Conservation (phyloP, 2,329 filamentous ascomycete species). For the Chaetomium globosum region DNA sequence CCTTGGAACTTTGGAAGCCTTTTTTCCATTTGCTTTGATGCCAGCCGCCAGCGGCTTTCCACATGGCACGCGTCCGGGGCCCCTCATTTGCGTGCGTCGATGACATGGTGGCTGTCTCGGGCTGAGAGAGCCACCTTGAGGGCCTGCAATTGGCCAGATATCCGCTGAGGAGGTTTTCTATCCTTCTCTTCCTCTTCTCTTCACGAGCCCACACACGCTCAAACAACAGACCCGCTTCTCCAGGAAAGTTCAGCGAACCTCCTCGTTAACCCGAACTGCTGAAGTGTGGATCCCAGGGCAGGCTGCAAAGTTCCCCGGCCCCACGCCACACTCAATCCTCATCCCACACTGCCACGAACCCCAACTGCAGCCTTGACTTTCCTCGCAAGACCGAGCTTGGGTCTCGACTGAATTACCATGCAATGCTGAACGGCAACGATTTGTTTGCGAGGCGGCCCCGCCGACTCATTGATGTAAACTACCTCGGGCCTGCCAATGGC, state of each 20-base stretch:
- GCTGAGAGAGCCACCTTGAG: neutral
- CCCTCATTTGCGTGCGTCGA: neutral
- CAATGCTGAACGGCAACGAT: neutral
- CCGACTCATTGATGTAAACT: neutral
- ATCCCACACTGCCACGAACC: neutral
- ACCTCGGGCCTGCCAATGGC: neutral
- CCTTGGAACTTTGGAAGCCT: slow-evolving; percentile 14
- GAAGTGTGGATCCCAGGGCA: neutral
- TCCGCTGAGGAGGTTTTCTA: neutral
- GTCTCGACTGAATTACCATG: neutral
- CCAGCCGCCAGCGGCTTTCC: slow-evolving; percentile 3
- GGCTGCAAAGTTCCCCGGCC: neutral
- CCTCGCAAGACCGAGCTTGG: neutral
- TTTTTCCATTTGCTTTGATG: neutral
- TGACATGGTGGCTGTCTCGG: slow-evolving; percentile 24
- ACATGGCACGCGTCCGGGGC: neutral
- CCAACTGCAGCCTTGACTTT: neutral
- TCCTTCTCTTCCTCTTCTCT: neutral
- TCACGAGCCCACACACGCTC: neutral
- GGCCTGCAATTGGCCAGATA: slow-evolving; percentile 3
- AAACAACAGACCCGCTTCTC: slow-evolving; percentile 3
- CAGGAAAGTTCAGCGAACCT: neutral
- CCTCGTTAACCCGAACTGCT: neutral
- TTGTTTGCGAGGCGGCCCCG: neutral
- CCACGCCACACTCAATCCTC: neutral